Evolutionary conservation across 495 filamentous ascomycete genomes (phyloP).

Genomic region (Physcia stellaris): DNA sequence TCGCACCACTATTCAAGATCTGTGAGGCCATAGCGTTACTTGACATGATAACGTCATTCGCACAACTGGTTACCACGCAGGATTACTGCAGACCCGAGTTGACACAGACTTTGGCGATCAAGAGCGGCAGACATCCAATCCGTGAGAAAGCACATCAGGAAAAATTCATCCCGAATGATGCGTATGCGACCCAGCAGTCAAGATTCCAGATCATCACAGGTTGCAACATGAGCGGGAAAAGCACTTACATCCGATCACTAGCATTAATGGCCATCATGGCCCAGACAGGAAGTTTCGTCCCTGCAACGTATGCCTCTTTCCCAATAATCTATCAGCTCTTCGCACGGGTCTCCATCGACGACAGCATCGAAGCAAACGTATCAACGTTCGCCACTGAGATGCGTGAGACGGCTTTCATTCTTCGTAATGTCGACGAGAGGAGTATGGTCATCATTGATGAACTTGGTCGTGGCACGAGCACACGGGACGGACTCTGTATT

Average conservation of each 20-base stretch:
- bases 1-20: constrained; percentile 58
- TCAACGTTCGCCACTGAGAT: constrained; percentile 93
- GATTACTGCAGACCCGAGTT: constrained; percentile 76
- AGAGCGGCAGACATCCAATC: constrained; percentile 73
- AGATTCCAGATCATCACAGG: constrained; percentile 91
- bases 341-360: constrained; percentile 71
- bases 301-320: constrained; percentile 69
- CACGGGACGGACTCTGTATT: constrained; percentile 75
- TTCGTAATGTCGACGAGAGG: constrained; percentile 57
- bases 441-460: constrained; percentile 87
- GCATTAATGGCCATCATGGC: constrained; percentile 84
- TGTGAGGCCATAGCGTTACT: constrained; percentile 81
- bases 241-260: constrained; percentile 81
- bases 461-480: constrained; percentile 83
- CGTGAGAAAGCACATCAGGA: constrained; percentile 53
- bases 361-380: constrained; percentile 80
- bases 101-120: constrained; percentile 61
- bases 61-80: constrained; percentile 57
- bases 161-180: constrained; percentile 77
- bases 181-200: constrained; percentile 60
- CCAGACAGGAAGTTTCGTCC: constrained; percentile 85
- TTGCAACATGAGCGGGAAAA: constrained; percentile 98
- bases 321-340: constrained; percentile 74
- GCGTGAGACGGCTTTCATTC: constrained; percentile 87
- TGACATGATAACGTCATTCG: constrained; percentile 82